These are phyloP conservation scores for Mortierella sp. DNA, from an alignment of 371 early-diverging fungal genomes.

Conservation along the genomic window DNA sequence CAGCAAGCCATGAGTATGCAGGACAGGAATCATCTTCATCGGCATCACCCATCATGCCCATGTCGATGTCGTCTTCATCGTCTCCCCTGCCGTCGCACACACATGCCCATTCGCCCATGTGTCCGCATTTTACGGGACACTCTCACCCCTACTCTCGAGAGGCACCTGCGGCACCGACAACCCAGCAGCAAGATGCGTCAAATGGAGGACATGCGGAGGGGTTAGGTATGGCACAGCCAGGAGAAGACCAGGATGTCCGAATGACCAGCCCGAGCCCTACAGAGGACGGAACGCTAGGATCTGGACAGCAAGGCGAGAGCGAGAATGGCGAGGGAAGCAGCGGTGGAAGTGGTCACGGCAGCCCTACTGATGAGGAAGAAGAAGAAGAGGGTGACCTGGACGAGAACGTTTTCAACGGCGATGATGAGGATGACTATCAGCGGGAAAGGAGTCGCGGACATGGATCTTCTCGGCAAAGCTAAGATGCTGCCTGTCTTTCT, in stretches of 20 bases:
- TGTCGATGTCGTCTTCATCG: background rate
- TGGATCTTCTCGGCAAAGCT: slow-evolving; percentile 2
- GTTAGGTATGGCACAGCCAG: background rate
- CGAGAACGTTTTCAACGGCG: slow-evolving; percentile 8
- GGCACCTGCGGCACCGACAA: background rate
- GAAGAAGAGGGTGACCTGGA: slow-evolving; percentile 7
- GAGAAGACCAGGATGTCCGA: slow-evolving; percentile 1
- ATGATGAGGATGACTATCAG: slow-evolving; percentile 16
- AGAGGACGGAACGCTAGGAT: background rate
- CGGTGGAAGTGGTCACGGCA: slow-evolving; percentile 20
- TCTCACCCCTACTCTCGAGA: background rate
- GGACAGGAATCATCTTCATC: background rate
- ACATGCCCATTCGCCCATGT: slow-evolving; percentile 4
- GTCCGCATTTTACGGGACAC: slow-evolving; percentile 4
- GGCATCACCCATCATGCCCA: slow-evolving; percentile 2
- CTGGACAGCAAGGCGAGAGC: slow-evolving; percentile 1
- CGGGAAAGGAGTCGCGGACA: background rate
- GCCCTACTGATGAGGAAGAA: slow-evolving; percentile 18
- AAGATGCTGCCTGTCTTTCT: background rate
- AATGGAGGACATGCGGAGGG: background rate
- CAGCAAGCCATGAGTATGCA: background rate
- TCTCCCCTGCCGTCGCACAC: background rate
- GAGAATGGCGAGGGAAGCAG: slow-evolving; percentile 18
- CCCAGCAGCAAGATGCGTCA: background rate
- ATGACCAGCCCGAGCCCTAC: slow-evolving; percentile 13